These are phyloP conservation scores for Tricholoma saponaceum DNA, from an alignment of 768 basidiomycete species.

Conservation along the genomic window DNA sequence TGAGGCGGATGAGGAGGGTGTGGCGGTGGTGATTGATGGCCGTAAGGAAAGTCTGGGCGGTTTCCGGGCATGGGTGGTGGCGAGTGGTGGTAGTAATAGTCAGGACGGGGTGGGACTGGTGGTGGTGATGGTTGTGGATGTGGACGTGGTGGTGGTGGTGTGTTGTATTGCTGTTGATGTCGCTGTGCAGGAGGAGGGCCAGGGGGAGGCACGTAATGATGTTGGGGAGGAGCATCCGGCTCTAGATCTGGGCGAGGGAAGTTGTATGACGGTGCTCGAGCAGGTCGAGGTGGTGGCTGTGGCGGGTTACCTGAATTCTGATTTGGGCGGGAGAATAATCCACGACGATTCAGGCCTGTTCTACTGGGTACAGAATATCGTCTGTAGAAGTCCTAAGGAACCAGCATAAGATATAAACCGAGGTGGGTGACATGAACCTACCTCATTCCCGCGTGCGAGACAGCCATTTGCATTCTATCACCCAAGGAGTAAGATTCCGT, in stretches of 20 bases:
- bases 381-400: conserved; percentile 51
- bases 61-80: conserved; percentile 4
- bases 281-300: conserved; percentile 30
- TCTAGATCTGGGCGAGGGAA: conserved; percentile 67
- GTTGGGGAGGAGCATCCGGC: conserved; percentile 33
- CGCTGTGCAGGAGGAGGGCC: conserved; percentile 13
- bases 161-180: conserved; percentile 9
- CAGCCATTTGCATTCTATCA: conserved; percentile 58
- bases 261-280: conserved; percentile 22
- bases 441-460: conserved; percentile 56
- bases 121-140: conserved; percentile 20
- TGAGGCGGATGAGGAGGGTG: conserved; percentile 17
- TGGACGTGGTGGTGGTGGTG: conserved; percentile 15
- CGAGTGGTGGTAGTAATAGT: conserved; percentile 11
- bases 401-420: background rate
- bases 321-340: conserved; percentile 45
- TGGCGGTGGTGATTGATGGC: conserved; percentile 15
- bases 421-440: conserved; percentile 16
- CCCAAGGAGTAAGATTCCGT: background rate
- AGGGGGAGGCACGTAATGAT: conserved; percentile 18
- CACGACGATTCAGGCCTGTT: conserved; percentile 27
- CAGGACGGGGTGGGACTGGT: conserved; percentile 19
- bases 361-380: conserved; percentile 57
- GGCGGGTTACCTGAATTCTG: conserved; percentile 21
- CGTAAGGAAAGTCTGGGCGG: conserved; percentile 8